Percentiles rank a stretch among this genome's conserved stretches.
Evolutionary conservation across 2,329 filamentous ascomycete genomes (phyloP).

Genomic region (Epicoccum nigrum): DNA sequence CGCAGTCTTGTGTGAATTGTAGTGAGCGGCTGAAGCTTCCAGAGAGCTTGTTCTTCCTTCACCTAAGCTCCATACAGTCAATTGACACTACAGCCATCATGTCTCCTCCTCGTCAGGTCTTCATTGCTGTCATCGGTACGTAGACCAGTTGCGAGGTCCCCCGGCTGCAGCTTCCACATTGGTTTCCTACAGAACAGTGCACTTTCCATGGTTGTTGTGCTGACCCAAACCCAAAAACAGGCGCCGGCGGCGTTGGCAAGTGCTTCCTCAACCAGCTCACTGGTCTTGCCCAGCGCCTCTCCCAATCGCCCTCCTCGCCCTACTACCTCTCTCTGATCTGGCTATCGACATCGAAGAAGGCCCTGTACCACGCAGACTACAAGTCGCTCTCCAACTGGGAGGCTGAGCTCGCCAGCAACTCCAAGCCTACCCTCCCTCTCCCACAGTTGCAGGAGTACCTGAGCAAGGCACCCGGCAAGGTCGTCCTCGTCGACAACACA

Average conservation of each 20-base stretch:
- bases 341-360: constrained; percentile 83
- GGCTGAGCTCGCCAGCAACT: constrained; percentile 65
- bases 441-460: constrained; percentile 79
- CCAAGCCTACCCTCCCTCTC: constrained; percentile 69
- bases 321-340: constrained; percentile 80
- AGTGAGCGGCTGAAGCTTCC: constrained; percentile 1
- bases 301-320: constrained; percentile 59
- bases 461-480: constrained; percentile 74
- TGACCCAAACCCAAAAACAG: constrained; percentile 59
- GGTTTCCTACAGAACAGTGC: background rate
- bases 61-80: constrained; percentile 7
- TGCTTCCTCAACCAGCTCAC: constrained; percentile 85
- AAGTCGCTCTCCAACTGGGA: constrained; percentile 68
- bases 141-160: background rate
- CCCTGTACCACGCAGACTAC: constrained; percentile 77
- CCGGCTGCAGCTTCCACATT: background rate
- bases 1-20: background rate
- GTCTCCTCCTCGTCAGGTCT: constrained; percentile 52
- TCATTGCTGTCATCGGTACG: constrained; percentile 55
- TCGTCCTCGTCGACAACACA: constrained; percentile 93
- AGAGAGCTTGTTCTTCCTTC: constrained; percentile 1
- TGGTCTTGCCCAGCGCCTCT: constrained; percentile 66
- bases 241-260: constrained; percentile 91
- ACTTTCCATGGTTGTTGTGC: background rate
- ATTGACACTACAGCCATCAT: constrained; percentile 39